These are phyloP conservation scores for Polytrichum formosum DNA, from an alignment of 225 moss, liverwort and hornwort genomes.

Conservation along the genomic window DNA sequence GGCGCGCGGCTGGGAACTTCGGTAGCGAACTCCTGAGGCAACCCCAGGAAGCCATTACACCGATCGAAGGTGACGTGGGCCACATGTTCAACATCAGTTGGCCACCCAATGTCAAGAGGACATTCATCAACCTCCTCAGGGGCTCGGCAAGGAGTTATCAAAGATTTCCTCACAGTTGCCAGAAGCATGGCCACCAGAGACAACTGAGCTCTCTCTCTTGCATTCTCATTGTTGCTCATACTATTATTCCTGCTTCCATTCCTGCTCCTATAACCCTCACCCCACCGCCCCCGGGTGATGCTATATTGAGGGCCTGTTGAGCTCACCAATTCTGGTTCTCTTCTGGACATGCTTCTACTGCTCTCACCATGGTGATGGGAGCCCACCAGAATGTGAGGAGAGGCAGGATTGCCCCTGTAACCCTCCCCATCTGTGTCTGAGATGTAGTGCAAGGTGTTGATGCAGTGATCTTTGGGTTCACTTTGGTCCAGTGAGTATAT, in stretches of 20 bases:
- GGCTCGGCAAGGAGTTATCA: slow-evolving; percentile 7
- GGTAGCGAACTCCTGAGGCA: slow-evolving; percentile 58
- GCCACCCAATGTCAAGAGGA: slow-evolving; percentile 58
- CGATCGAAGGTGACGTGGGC: slow-evolving; percentile 72
- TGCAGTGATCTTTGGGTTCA: slow-evolving; percentile 13
- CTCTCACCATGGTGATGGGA: slow-evolving; percentile 12
- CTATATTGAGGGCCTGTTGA: neutral
- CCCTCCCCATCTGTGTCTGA: slow-evolving; percentile 14
- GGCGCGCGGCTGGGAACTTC: slow-evolving; percentile 54
- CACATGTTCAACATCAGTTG: slow-evolving; percentile 67
- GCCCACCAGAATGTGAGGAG: slow-evolving; percentile 2
- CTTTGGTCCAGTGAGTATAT: slow-evolving; percentile 40
- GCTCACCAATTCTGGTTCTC: slow-evolving; percentile 9
- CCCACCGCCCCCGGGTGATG: slow-evolving; percentile 4
- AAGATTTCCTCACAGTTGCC: slow-evolving; percentile 7
- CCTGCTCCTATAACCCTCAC: slow-evolving; percentile 5
- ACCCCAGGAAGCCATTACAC: slow-evolving; percentile 61
- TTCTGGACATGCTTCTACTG: slow-evolving; percentile 20
- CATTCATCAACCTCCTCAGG: slow-evolving; percentile 30
- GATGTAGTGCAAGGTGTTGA: slow-evolving; percentile 1
- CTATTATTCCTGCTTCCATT: slow-evolving; percentile 38
- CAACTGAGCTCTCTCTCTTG: slow-evolving; percentile 11
- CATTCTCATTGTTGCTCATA: neutral
- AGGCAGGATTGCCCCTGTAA: slow-evolving; percentile 12
- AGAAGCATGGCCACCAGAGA: slow-evolving; percentile 10